These are phyloP conservation scores for Fusarium solani-melongenae DNA, from an alignment of 2,329 filamentous ascomycete species.

Conservation along the genomic window DNA sequence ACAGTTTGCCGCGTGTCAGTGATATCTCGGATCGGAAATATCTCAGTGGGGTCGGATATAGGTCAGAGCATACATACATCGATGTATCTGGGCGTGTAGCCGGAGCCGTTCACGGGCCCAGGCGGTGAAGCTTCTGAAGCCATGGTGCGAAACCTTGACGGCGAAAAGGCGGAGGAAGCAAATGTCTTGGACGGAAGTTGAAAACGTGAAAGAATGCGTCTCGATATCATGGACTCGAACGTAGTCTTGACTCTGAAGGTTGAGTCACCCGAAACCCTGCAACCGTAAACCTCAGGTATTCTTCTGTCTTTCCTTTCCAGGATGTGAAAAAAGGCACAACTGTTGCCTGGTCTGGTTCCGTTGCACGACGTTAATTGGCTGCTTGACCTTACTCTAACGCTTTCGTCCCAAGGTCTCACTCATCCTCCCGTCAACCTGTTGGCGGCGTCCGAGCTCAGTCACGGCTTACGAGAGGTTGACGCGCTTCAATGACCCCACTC, in stretches of 20 bases:
- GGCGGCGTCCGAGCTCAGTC: conserved; percentile 20
- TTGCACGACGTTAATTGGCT: conserved; percentile 32
- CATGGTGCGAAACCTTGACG: conserved; percentile 40
- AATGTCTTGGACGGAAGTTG: conserved; percentile 10
- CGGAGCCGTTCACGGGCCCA: conserved; percentile 24
- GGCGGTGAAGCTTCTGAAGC: conserved; percentile 39
- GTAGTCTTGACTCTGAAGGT: neutral
- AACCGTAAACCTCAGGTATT: conserved; percentile 12
- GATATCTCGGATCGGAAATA: conserved; percentile 8
- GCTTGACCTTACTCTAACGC: conserved; percentile 10
- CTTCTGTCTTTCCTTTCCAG: conserved; percentile 2
- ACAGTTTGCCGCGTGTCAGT: conserved; percentile 31
- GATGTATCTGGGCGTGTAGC: conserved; percentile 64
- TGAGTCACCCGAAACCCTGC: conserved; percentile 29
- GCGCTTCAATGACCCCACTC: neutral
- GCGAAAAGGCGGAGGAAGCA: conserved; percentile 5
- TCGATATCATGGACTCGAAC: conserved; percentile 36
- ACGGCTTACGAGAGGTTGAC: conserved; percentile 27
- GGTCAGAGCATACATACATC: conserved; percentile 62
- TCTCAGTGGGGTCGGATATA: conserved; percentile 12
- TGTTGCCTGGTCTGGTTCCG: neutral
- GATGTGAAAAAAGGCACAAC: neutral
- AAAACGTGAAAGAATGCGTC: conserved; percentile 28
- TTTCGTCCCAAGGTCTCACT: conserved; percentile 21
- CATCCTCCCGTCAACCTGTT: conserved; percentile 36